Percentiles rank a stretch among this genome's conserved stretches.
phyloP scores from a whole-genome alignment of 2,329 filamentous ascomycete genomes.

The Shiraia sp. region DNA sequence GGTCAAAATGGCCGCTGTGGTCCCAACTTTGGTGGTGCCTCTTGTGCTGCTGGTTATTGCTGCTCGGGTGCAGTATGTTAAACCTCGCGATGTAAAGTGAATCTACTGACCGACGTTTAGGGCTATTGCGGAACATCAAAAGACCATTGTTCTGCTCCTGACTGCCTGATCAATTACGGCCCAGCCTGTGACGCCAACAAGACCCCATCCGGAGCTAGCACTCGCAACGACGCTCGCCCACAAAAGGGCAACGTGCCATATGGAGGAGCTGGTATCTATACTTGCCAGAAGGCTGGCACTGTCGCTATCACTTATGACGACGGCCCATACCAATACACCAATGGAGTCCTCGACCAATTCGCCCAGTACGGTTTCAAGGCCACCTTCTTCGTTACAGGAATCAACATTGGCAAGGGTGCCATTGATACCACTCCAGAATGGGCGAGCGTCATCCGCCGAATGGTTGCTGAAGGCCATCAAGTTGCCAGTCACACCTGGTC shows the following conservation, averaged over 20 bases:
- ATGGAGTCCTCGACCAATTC: slow-evolving; percentile 64
- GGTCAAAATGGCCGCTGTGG: slow-evolving; percentile 42
- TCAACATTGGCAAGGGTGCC: slow-evolving; percentile 59
- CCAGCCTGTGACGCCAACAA: slow-evolving; percentile 64
- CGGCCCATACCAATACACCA: slow-evolving; percentile 65
- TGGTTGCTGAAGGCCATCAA: slow-evolving; percentile 61
- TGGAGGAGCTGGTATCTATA: slow-evolving; percentile 60
- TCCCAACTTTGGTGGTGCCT: slow-evolving; percentile 29
- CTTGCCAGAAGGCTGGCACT: slow-evolving; percentile 57
- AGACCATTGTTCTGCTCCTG: slow-evolving; percentile 62
- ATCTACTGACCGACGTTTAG: slow-evolving; percentile 15
- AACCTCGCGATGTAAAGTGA: neutral
- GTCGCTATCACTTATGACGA: slow-evolving; percentile 71
- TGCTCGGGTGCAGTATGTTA: slow-evolving; percentile 39
- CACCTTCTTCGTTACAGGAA: slow-evolving; percentile 69
- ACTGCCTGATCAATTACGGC: slow-evolving; percentile 64
- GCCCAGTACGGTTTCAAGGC: slow-evolving; percentile 61
- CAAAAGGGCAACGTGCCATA: slow-evolving; percentile 60
- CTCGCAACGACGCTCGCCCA: slow-evolving; percentile 56
- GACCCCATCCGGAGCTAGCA: slow-evolving; percentile 58
- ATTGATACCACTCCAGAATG: slow-evolving; percentile 57
- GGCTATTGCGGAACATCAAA: slow-evolving; percentile 58
- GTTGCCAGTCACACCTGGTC: slow-evolving; percentile 63
- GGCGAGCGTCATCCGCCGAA: slow-evolving; percentile 57
- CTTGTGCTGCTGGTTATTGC: slow-evolving; percentile 40